Evolutionary conservation across 192 early-diverging fungal species (phyloP), one percentile per base, ranked within the genome.

Genomic region (Coemansia sp.): DNA sequence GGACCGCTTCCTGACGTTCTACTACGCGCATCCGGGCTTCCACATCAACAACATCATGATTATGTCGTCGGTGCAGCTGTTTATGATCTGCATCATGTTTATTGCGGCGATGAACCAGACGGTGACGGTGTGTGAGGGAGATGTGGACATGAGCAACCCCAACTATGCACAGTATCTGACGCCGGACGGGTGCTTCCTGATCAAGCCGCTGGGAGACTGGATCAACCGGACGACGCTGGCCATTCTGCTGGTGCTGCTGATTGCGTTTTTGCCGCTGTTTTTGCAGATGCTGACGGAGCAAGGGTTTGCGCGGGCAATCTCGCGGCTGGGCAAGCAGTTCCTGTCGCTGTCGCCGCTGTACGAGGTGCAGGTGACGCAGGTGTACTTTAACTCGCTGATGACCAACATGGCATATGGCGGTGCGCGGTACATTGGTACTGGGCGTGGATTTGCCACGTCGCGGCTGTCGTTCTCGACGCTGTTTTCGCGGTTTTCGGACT

Each of bases 11-110:
- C 67, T 93, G 49, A 93, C 91, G 2, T 91, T 93, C 71, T 93
- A 85, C 69, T 93, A 89, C 62, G 88, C 91, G 12, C 90, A 92
- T 63, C 88, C 91, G 21, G 91, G 90, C 16, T 93, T 90, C 80
- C 91, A 93, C 60, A 81, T 93, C 62, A 93, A 91, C 73, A 91
- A 93, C 71, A 86, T 91, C 42, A 87, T 93, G 61, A 90, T 90
- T 53, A 88, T 89, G 81, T 73, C 87, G 51, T 83, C 91, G 6
- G 80, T 93, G 26, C 87, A 90, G 56, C 80, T 93, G 41, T 91
- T 91, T 67, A 82, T 93, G 80, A 65, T 87, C 61, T 85, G 83
- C 28, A 82, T 91, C 53, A 69, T 93, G 55, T 85, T 89, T 66
- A 84, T 92, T 40, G 87, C 83, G 23, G 67, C 87, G 8, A 84